Conservation (phyloP, 768 basidiomycete genomes). For the Tylopilus balloui region DNA sequence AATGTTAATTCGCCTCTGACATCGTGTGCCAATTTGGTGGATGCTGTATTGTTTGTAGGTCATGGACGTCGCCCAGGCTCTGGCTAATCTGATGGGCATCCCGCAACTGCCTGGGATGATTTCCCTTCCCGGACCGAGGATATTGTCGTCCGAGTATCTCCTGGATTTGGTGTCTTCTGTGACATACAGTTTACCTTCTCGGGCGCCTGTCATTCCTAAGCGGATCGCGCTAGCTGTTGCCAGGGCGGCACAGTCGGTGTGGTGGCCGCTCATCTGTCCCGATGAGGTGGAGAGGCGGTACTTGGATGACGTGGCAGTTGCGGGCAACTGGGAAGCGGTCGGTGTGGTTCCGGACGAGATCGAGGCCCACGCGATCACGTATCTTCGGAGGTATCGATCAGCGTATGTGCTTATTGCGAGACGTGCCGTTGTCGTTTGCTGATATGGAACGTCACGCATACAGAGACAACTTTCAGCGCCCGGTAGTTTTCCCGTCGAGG, state of each 20-base stretch:
- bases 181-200: conserved; percentile 70
- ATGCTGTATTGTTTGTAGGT: conserved; percentile 47
- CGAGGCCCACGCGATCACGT: conserved; percentile 85
- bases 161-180: conserved; percentile 74
- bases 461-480: conserved; percentile 66
- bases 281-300: conserved; percentile 89
- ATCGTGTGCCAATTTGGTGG: conserved; percentile 12
- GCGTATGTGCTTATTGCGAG: conserved; percentile 49
- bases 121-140: conserved; percentile 84
- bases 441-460: conserved; percentile 1
- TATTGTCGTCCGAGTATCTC: conserved; percentile 77
- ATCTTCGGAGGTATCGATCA: conserved; percentile 83
- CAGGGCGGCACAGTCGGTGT: conserved; percentile 55
- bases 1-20: conserved; percentile 19
- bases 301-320: conserved; percentile 71
- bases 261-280: conserved; percentile 91
- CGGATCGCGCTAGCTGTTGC: conserved; percentile 60
- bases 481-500: conserved; percentile 59
- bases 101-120: conserved; percentile 64
- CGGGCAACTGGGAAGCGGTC: conserved; percentile 79
- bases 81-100: conserved; percentile 68
- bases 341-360: conserved; percentile 80
- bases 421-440: conserved; percentile 9
- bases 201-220: conserved; percentile 75
- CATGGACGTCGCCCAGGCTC: conserved; percentile 88